These are phyloP conservation scores for Crithidia acanthocephali DNA, from an alignment of 208 protist species.

Conservation along the genomic window DNA sequence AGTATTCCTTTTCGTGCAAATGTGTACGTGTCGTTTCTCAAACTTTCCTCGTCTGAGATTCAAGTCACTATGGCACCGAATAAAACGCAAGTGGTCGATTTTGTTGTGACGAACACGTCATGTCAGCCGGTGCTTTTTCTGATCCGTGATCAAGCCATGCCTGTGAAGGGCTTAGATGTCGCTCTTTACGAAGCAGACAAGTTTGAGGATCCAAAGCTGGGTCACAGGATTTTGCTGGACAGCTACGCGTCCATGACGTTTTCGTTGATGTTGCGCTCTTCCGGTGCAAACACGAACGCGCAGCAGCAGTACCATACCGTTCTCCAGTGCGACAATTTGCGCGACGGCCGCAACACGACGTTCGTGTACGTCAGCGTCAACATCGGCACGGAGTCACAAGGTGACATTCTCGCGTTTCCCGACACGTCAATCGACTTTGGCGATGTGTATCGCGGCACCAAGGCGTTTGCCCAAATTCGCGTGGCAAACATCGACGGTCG, in stretches of 20 bases:
- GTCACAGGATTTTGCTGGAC: conserved; percentile 60
- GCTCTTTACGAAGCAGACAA: conserved; percentile 76
- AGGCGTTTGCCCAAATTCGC: conserved; percentile 41
- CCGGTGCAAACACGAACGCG: conserved; percentile 21
- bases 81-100: conserved; percentile 76
- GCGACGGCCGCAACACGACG: conserved; percentile 63
- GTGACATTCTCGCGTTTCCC: conserved; percentile 58
- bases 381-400: conserved; percentile 64
- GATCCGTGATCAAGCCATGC: conserved; percentile 71
- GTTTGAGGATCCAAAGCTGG: conserved; percentile 80
- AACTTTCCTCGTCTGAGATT: conserved; percentile 66
- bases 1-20: conserved; percentile 61
- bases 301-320: conserved; percentile 58
- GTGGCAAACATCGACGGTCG: conserved; percentile 54
- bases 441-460: conserved; percentile 78
- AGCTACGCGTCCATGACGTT: conserved; percentile 78
- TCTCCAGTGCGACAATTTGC: conserved; percentile 86
- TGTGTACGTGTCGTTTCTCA: conserved; percentile 75
- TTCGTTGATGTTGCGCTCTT: conserved; percentile 73
- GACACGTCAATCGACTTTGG: conserved; percentile 77
- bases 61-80: conserved; percentile 73
- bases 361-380: conserved; percentile 78
- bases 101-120: conserved; percentile 74
- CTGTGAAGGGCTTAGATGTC: conserved; percentile 62
- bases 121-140: conserved; percentile 72